Evolutionary conservation across 2,329 filamentous ascomycete genomes (phyloP).

Genomic region (Hymenoscyphus fraxineus): DNA sequence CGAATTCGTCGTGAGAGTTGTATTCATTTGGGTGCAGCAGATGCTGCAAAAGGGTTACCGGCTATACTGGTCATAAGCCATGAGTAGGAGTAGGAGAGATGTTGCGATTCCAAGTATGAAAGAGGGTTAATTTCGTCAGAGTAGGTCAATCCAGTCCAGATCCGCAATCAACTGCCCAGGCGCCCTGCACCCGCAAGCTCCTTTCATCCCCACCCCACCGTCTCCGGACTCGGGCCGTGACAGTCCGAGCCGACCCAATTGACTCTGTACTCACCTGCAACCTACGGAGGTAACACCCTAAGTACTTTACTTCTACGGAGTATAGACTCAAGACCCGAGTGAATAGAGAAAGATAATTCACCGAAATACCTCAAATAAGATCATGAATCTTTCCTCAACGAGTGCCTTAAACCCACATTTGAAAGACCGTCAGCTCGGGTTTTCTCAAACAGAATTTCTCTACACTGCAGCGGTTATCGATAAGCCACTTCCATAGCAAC

Average conservation of each 20-base stretch:
- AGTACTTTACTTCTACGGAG: background rate
- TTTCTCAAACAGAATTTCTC: too few species aligned
- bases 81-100: constrained; percentile 14
- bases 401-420: too few species aligned
- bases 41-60: constrained; percentile 33
- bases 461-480: background rate
- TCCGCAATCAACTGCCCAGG: background rate
- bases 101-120: background rate
- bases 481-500: constrained; percentile 15
- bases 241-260: background rate
- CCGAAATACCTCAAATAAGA: too few species aligned
- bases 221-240: background rate
- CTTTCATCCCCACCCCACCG: constrained; percentile 1
- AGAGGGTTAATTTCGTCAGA: constrained; percentile 1
- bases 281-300: too few species aligned
- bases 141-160: background rate
- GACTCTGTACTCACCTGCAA: too few species aligned
- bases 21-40: constrained; percentile 26
- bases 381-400: too few species aligned
- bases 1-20: background rate
- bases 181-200: background rate
- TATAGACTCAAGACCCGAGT: too few species aligned
- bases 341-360: too few species aligned
- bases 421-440: too few species aligned
- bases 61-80: constrained; percentile 27